These are phyloP conservation scores for Breynia disticha DNA, from an alignment of 441 rosid species.

Conservation along the genomic window DNA sequence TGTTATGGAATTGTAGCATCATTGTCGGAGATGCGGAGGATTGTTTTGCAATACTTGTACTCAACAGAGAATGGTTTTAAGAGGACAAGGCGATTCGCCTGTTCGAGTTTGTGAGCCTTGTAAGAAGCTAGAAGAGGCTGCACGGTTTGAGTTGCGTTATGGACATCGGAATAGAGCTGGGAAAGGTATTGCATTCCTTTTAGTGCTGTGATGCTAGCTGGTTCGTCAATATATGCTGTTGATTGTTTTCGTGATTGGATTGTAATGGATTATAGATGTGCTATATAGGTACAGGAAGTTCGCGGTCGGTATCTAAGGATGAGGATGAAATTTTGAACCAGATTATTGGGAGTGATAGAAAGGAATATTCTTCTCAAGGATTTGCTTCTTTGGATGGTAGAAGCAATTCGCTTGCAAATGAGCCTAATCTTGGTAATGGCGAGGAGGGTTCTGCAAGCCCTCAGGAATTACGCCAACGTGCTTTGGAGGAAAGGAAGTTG, in stretches of 20 bases:
- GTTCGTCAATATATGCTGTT: background rate
- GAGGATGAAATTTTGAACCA: constrained; percentile 62
- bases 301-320: constrained; percentile 27
- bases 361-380: constrained; percentile 30
- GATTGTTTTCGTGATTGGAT: too few species aligned
- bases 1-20: constrained; percentile 51
- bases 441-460: constrained; percentile 41
- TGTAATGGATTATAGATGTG: background rate
- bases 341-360: constrained; percentile 51
- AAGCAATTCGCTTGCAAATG: constrained; percentile 26
- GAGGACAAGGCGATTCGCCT: constrained; percentile 88
- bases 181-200: constrained; percentile 30
- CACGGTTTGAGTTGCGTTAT: constrained; percentile 72
- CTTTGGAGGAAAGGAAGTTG: constrained; percentile 68
- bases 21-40: constrained; percentile 90
- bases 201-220: background rate
- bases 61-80: constrained; percentile 62
- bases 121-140: constrained; percentile 84
- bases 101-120: constrained; percentile 95
- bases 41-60: constrained; percentile 73
- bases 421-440: constrained; percentile 13
- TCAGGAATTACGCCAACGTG: constrained; percentile 61
- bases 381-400: constrained; percentile 19
- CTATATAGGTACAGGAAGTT: constrained; percentile 35
- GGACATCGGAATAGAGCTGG: constrained; percentile 47